Evolutionary conservation across 441 rosid genomes (phyloP).

Genomic region (Lepidium campestre): DNA sequence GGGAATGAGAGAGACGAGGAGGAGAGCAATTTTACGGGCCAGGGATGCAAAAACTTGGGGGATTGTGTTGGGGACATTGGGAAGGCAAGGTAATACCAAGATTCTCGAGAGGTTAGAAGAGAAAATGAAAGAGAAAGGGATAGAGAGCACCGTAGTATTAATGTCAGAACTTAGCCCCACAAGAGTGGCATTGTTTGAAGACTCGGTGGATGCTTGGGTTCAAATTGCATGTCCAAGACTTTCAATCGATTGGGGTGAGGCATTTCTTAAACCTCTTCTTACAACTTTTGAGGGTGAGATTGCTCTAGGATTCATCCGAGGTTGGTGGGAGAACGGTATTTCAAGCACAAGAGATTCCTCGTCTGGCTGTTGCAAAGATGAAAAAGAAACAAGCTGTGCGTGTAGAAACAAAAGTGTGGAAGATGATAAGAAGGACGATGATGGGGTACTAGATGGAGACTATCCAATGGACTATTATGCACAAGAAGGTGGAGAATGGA

Average conservation of each 20-base stretch:
- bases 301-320: slow-evolving; percentile 58
- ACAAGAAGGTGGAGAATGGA: slow-evolving; percentile 94
- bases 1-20: slow-evolving; percentile 87
- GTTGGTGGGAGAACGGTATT: slow-evolving; percentile 74
- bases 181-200: slow-evolving; percentile 75
- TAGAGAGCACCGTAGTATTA: slow-evolving; percentile 51
- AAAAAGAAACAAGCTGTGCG: slow-evolving; percentile 24
- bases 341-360: background rate
- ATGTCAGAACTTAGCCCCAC: slow-evolving; percentile 88
- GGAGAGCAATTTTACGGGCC: slow-evolving; percentile 46
- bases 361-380: slow-evolving; percentile 27
- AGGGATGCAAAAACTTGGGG: slow-evolving; percentile 61
- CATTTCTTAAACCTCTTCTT: slow-evolving; percentile 75
- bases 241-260: slow-evolving; percentile 96
- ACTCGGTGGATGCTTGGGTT: slow-evolving; percentile 85
- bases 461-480: slow-evolving; percentile 97
- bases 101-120: slow-evolving; percentile 71
- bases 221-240: slow-evolving; percentile 92
- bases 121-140: slow-evolving; percentile 67
- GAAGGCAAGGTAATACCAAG: slow-evolving; percentile 92
- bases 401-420: slow-evolving; percentile 23
- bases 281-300: slow-evolving; percentile 94
- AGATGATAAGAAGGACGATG: slow-evolving; percentile 10
- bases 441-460: slow-evolving; percentile 36
- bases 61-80: slow-evolving; percentile 82